These are phyloP conservation scores for Hypericum androsaemum DNA, from an alignment of 345 rosid genomes.

Conservation along the genomic window DNA sequence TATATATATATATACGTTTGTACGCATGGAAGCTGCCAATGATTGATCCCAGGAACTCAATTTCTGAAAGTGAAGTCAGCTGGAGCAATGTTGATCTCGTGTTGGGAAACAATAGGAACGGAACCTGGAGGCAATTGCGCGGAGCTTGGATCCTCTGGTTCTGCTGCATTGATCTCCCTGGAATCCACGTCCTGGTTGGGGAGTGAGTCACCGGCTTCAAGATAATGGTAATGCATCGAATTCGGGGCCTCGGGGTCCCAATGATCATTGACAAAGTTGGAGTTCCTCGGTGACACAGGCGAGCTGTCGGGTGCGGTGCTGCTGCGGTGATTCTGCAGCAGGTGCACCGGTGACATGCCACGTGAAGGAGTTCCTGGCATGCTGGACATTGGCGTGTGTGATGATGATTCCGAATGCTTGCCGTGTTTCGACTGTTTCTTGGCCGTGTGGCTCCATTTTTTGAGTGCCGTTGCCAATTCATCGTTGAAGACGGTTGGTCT, in stretches of 20 bases:
- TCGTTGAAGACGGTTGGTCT: constrained; percentile 77
- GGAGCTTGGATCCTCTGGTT: no score
- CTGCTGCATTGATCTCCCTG: no score
- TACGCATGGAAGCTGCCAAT: no score
- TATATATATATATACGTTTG: no score
- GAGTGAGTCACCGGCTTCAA: no score
- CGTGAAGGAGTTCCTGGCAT: constrained; percentile 56
- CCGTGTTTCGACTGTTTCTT: constrained; percentile 49
- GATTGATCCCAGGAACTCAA: no score
- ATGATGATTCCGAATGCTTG: constrained; percentile 26
- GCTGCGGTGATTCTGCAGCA: constrained; percentile 34
- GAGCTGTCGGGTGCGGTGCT: constrained; percentile 38
- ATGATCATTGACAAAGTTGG: constrained; percentile 21
- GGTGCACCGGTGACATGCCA: constrained; percentile 70
- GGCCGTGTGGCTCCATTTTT: constrained; percentile 65
- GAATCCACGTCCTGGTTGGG: no score
- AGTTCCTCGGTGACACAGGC: constrained; percentile 29
- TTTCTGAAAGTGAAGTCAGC: no score
- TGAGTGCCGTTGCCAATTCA: constrained; percentile 59
- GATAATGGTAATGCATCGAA: constrained; percentile 19
- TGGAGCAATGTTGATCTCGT: no score
- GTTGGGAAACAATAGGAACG: no score
- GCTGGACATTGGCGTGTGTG: constrained; percentile 50
- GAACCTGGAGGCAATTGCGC: no score
- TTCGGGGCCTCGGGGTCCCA: constrained; percentile 47